These are phyloP conservation scores for Saccharomycopsis hybrid DNA, from an alignment of 1,139 yeast genomes.

Conservation along the genomic window DNA sequence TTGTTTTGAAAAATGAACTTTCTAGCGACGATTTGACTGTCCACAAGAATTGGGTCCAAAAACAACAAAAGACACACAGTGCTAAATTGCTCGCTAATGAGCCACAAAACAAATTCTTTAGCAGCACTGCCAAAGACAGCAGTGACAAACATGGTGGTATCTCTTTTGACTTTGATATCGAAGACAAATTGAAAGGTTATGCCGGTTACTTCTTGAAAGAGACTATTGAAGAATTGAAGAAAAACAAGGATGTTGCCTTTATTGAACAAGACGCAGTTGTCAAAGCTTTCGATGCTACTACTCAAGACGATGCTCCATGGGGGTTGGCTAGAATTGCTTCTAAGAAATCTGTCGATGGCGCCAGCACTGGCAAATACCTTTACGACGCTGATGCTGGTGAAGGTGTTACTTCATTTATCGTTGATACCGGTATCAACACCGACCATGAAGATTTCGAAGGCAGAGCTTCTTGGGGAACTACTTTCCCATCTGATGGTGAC, in stretches of 20 bases:
- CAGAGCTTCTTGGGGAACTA: slow-evolving; percentile 64
- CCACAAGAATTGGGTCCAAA: slow-evolving; percentile 59
- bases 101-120: too few relatives aligned
- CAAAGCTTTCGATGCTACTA: slow-evolving; percentile 31
- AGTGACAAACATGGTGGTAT: slow-evolving; percentile 39
- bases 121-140: neutral
- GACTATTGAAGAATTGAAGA: slow-evolving; percentile 63
- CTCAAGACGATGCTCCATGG: slow-evolving; percentile 90
- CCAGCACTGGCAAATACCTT: slow-evolving; percentile 77
- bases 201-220: slow-evolving; percentile 70
- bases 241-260: slow-evolving; percentile 62
- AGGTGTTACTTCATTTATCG: slow-evolving; percentile 84
- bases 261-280: slow-evolving; percentile 56
- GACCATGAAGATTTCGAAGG: slow-evolving; percentile 81
- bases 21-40: slow-evolving; percentile 43
- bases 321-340: slow-evolving; percentile 93
- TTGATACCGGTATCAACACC: slow-evolving; percentile 87
- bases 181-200: slow-evolving; percentile 52
- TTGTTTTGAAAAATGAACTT: slow-evolving; percentile 64
- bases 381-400: slow-evolving; percentile 81
- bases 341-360: slow-evolving; percentile 68
- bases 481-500: slow-evolving; percentile 43
- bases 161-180: slow-evolving; percentile 60
- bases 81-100: too few relatives aligned
- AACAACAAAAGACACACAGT: neutral